Percentiles rank a stretch among this genome's conserved stretches.
These are phyloP conservation scores for Nannochloropsis salina DNA, from an alignment of 108 stramenopile genomes.

Conservation along the genomic window DNA sequence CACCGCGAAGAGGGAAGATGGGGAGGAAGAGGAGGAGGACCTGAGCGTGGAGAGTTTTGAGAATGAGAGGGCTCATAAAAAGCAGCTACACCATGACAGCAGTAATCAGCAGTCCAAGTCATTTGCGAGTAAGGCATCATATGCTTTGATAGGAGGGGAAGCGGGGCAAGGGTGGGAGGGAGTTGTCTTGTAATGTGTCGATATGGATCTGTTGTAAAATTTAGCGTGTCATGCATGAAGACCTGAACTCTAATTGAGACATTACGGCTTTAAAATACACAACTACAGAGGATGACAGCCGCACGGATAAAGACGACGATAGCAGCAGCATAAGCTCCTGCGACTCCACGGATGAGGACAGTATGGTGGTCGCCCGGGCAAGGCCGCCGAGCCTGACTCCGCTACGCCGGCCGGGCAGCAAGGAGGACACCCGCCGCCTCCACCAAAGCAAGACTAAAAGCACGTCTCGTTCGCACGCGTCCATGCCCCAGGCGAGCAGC, in stretches of 20 bases:
- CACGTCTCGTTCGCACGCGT: too few relatives aligned
- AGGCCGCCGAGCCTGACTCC: background rate
- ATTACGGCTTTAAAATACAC: too few relatives aligned
- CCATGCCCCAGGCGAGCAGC: background rate
- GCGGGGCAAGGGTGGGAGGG: background rate
- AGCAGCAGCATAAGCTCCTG: background rate
- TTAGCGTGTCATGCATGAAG: too few relatives aligned
- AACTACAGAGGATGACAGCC: background rate
- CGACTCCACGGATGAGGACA: conserved; percentile 1
- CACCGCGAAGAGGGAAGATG: background rate
- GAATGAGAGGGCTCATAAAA: background rate
- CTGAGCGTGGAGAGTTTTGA: background rate
- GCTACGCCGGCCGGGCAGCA: background rate
- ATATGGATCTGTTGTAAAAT: too few relatives aligned
- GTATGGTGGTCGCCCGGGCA: background rate
- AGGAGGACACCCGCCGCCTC: background rate
- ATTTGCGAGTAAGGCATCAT: background rate
- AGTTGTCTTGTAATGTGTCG: too few relatives aligned
- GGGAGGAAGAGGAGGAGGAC: conserved; percentile 5
- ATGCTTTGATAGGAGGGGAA: background rate
- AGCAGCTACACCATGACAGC: background rate
- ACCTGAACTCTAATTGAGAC: too few relatives aligned
- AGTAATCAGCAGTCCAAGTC: background rate
- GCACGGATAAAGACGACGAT: background rate
- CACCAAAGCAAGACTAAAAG: too few relatives aligned